phyloP scores from a whole-genome alignment of 768 basidiomycete species.

The Floccularia luteovirens region DNA sequence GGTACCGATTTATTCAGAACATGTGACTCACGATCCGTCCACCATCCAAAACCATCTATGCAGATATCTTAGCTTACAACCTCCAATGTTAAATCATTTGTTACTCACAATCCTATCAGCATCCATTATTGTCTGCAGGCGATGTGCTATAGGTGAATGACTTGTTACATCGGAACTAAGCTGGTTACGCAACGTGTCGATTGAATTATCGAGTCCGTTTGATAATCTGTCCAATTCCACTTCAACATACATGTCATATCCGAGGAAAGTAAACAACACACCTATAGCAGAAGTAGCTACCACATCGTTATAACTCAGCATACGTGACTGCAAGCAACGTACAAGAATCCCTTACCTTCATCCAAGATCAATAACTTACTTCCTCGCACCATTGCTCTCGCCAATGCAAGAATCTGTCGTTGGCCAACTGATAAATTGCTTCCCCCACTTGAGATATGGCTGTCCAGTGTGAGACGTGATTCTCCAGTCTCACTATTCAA shows the following conservation, averaged over 20 bases:
- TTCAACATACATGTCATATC: slow-evolving; percentile 19
- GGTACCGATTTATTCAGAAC: background rate
- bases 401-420: slow-evolving; percentile 55
- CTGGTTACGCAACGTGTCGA: slow-evolving; percentile 57
- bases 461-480: slow-evolving; percentile 37
- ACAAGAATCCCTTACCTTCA: slow-evolving; percentile 31
- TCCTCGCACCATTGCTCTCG: slow-evolving; percentile 46
- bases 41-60: slow-evolving; percentile 37
- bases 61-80: background rate
- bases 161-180: slow-evolving; percentile 46
- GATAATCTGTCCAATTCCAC: slow-evolving; percentile 26
- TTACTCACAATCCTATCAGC: slow-evolving; percentile 31
- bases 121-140: slow-evolving; percentile 54
- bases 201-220: slow-evolving; percentile 62
- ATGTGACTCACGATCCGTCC: slow-evolving; percentile 23
- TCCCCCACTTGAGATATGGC: slow-evolving; percentile 37
- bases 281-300: slow-evolving; percentile 35
- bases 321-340: background rate
- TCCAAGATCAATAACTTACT: slow-evolving; percentile 52
- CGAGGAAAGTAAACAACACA: slow-evolving; percentile 20
- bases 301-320: background rate
- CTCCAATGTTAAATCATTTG: background rate
- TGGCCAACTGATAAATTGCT: slow-evolving; percentile 66
- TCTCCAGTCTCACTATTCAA: slow-evolving; percentile 31
- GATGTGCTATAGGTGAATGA: slow-evolving; percentile 60